Evolutionary conservation across 345 rosid genomes (phyloP).

Genomic region (Pelargonium nanum): DNA sequence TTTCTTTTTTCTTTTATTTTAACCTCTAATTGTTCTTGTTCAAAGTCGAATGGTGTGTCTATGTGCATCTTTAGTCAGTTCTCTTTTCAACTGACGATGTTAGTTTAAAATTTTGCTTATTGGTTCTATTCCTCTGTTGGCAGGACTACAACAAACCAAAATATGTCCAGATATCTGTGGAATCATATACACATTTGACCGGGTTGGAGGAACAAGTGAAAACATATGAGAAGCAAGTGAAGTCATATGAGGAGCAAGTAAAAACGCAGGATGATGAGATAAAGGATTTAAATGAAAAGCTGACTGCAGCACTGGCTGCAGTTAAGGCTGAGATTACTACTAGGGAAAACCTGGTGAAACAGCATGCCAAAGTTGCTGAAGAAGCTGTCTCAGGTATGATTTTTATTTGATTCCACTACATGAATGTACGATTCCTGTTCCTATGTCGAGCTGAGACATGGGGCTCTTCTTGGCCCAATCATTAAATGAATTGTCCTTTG

Average conservation of each 20-base stretch:
- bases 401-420: slow-evolving; percentile 1
- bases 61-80: background rate
- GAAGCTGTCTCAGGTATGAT: slow-evolving; percentile 89
- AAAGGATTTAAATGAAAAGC: slow-evolving; percentile 56
- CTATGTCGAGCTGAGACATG: background rate
- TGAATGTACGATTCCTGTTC: background rate
- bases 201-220: slow-evolving; percentile 67
- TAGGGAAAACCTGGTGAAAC: slow-evolving; percentile 79
- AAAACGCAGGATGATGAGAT: slow-evolving; percentile 50
- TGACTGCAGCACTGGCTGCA: slow-evolving; percentile 51
- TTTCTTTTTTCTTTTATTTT: background rate
- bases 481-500: slow-evolving; percentile 5
- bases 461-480: background rate
- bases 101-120: background rate
- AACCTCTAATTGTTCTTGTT: background rate
- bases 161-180: slow-evolving; percentile 79
- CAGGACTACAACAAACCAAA: slow-evolving; percentile 61
- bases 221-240: slow-evolving; percentile 46
- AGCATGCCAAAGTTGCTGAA: slow-evolving; percentile 95
- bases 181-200: slow-evolving; percentile 64
- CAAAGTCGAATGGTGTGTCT: background rate
- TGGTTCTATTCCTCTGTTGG: slow-evolving; percentile 21
- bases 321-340: slow-evolving; percentile 60
- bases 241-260: slow-evolving; percentile 43
- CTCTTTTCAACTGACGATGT: background rate